Conservation (phyloP, 257 asterid species). For the Scutellaria barbata region DNA sequence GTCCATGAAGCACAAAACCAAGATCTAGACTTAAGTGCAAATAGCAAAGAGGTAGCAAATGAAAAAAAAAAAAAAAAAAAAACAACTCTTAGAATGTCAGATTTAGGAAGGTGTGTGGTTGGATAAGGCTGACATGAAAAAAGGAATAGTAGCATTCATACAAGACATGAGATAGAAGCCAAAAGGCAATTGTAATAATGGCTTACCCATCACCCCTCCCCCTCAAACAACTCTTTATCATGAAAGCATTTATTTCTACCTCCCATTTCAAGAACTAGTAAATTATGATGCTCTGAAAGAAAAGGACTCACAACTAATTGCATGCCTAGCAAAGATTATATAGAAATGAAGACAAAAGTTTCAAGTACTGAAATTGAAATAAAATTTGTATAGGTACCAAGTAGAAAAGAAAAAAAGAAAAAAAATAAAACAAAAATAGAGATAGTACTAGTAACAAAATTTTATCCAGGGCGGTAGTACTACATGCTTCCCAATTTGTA, state of each 20-base stretch:
- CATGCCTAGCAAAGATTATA: slow-evolving; percentile 17
- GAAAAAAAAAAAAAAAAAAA: no score
- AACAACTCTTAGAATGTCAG: slow-evolving; percentile 49
- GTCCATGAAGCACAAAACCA: slow-evolving; percentile 14
- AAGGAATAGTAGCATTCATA: slow-evolving; percentile 42
- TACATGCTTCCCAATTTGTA: slow-evolving; percentile 47
- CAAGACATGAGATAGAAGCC: slow-evolving; percentile 61
- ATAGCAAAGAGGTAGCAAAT: slow-evolving; percentile 22
- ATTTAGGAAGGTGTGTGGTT: slow-evolving; percentile 42
- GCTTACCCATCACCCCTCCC: slow-evolving; percentile 23
- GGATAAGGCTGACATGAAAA: slow-evolving; percentile 57
- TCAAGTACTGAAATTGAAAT: slow-evolving; percentile 34
- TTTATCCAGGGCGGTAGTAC: slow-evolving; percentile 47
- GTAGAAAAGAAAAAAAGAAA: background rate
- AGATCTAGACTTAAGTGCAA: background rate
- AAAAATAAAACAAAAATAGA: background rate
- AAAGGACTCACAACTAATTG: slow-evolving; percentile 45
- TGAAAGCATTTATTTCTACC: slow-evolving; percentile 41
- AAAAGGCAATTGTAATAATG: slow-evolving; percentile 32
- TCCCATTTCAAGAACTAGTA: slow-evolving; percentile 36
- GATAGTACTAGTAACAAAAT: slow-evolving; percentile 53
- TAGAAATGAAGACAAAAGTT: background rate
- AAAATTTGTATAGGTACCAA: slow-evolving; percentile 50
- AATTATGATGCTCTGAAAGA: slow-evolving; percentile 28
- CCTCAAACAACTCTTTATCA: slow-evolving; percentile 29